phyloP scores from a whole-genome alignment of 2,329 filamentous ascomycete species.

The Fusarium ambrosium region DNA sequence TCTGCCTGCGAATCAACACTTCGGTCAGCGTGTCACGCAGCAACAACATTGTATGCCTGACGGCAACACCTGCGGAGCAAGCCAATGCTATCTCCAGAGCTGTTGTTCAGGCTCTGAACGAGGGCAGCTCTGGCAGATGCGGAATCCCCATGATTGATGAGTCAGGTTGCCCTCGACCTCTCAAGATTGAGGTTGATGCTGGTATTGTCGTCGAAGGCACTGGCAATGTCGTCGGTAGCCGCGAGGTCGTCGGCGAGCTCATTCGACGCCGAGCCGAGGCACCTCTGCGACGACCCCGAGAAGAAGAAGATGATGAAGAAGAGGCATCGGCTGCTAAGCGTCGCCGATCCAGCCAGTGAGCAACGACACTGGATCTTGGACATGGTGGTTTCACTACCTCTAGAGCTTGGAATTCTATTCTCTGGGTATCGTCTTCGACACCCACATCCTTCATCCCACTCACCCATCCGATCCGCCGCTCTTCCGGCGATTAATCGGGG shows the following conservation, averaged over 20 bases:
- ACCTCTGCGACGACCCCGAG: constrained; percentile 35
- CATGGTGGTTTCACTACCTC: neutral
- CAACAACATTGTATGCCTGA: constrained; percentile 64
- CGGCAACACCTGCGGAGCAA: constrained; percentile 54
- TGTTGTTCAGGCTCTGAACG: constrained; percentile 60
- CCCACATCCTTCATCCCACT: neutral
- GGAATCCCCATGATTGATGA: constrained; percentile 63
- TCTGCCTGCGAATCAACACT: constrained; percentile 63
- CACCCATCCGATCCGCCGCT: neutral
- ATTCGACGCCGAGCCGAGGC: constrained; percentile 39
- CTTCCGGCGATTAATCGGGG: neutral
- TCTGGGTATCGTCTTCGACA: neutral
- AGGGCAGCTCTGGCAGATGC: constrained; percentile 55
- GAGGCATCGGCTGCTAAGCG: constrained; percentile 40
- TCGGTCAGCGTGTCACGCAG: constrained; percentile 61
- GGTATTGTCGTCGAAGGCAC: constrained; percentile 60
- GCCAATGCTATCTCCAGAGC: constrained; percentile 60
- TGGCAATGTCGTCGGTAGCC: constrained; percentile 60
- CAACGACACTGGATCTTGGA: neutral
- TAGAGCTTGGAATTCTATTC: constrained; percentile 4
- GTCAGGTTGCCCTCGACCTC: constrained; percentile 57
- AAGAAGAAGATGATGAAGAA: constrained; percentile 39
- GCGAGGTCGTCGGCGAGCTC: constrained; percentile 47
- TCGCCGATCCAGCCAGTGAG: constrained; percentile 36
- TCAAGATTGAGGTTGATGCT: constrained; percentile 60